Base-by-base conservation (phyloP, 2,329 filamentous ascomycete genomes). In the Penicillium brevicompactum region DNA sequence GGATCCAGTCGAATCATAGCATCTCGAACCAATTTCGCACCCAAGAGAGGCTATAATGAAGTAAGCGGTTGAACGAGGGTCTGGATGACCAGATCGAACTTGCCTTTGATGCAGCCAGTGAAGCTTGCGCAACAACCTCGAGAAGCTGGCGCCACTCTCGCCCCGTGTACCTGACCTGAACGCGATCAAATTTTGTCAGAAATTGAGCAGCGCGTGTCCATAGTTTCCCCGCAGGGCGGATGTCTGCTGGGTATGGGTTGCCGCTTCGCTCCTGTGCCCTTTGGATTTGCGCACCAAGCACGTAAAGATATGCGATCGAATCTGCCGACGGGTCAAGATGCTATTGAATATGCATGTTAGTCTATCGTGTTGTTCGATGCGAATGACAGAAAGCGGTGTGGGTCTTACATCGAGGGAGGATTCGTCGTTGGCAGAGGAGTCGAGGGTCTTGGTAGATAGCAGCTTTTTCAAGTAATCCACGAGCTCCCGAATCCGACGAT, bases 251-350 rank as follows among this genome's bases (percentile, higher is more conserved):
- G 5, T 76, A 62, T 31, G 62, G 61, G 53, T 70, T 59, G 34
- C 74, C 61, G 51, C 70, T 58, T 51, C 67, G 69, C 62, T 75
- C 70, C 64, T 75, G 67, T 31, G 66, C 32, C 41, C 57, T 69
- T 38, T 74, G 68, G 53, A 84, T 76, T 57, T 80, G 78, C 31
- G 78, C 75, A 45, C 77, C 70, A 37, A 89, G 76, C 45, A 82
- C 75, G 58, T 78, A 80, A 47, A 85, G 72, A 70, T 87, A 88
- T 8, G 83, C 76, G 58, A 88, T 77, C 16, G 83, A 82, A 67
- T 88, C 84, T 38, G 78, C 70, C 7, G 79, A 70, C 18, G 87
- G 85, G 62, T 87, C 78, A 55, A 87, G 62, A 34, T 63, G 54
- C 67, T 58, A 49, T 4, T 18, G 9, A 50, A 43, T 13, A 38